These are phyloP conservation scores for Chrysosporium queenslandicum DNA, from an alignment of 2,329 filamentous ascomycete genomes.

Conservation along the genomic window DNA sequence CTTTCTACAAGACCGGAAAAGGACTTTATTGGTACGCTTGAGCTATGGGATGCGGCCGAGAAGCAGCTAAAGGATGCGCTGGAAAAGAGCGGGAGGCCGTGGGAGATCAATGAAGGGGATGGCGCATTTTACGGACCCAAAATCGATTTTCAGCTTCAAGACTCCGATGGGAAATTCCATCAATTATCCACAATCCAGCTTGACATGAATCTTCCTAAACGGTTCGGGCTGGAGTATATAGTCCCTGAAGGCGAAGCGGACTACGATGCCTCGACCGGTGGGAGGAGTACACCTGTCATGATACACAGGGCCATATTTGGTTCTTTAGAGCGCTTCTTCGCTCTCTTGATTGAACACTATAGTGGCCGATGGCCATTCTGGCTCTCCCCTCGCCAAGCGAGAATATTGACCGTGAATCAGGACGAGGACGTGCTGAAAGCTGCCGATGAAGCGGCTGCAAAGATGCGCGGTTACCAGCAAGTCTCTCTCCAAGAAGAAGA, in stretches of 20 bases:
- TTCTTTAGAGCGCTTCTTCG: slow-evolving; percentile 75
- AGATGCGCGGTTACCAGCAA: slow-evolving; percentile 35
- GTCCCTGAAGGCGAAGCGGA: slow-evolving; percentile 38
- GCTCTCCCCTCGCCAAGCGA: slow-evolving; percentile 70
- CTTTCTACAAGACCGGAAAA: slow-evolving; percentile 69
- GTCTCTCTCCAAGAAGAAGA: slow-evolving; percentile 11
- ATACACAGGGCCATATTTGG: slow-evolving; percentile 78
- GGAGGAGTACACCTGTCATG: slow-evolving; percentile 61
- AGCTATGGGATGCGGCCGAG: slow-evolving; percentile 61
- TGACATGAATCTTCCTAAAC: slow-evolving; percentile 77
- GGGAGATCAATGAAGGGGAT: slow-evolving; percentile 68
- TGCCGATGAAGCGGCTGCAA: slow-evolving; percentile 42
- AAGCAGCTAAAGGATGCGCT: slow-evolving; percentile 55
- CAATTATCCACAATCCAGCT: slow-evolving; percentile 84
- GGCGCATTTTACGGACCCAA: slow-evolving; percentile 89
- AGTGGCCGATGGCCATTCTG: slow-evolving; percentile 76
- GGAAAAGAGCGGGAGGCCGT: slow-evolving; percentile 54
- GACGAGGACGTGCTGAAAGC: slow-evolving; percentile 39
- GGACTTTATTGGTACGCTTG: slow-evolving; percentile 63
- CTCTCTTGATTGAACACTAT: slow-evolving; percentile 74
- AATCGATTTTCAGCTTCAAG: slow-evolving; percentile 74
- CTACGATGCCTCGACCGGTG: slow-evolving; percentile 38
- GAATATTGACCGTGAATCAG: slow-evolving; percentile 61
- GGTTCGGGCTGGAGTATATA: slow-evolving; percentile 67
- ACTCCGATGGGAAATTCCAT: slow-evolving; percentile 74